phyloP scores from a whole-genome alignment of 805 yeast species.

The Saccharomycopsis olivae region DNA sequence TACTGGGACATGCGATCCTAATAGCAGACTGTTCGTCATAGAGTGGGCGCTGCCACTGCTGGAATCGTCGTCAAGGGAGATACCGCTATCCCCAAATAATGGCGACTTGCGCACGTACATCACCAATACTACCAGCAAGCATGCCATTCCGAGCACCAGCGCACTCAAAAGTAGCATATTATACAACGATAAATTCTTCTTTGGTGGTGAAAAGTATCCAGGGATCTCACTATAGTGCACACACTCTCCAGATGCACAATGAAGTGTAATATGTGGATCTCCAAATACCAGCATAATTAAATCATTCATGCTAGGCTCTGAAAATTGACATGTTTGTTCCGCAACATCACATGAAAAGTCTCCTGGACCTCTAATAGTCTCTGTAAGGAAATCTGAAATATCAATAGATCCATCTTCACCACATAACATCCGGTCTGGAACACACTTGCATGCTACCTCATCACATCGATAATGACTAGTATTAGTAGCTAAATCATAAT shows the following conservation, averaged over 20 bases:
- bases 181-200: conserved; percentile 32
- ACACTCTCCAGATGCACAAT: conserved; percentile 85
- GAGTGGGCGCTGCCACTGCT: conserved; percentile 21
- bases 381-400: conserved; percentile 82
- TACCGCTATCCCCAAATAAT: conserved; percentile 31
- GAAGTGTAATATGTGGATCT: conserved; percentile 77
- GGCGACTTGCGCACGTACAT: conserved; percentile 52
- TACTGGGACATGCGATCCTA: conserved; percentile 51
- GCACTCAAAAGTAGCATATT: conserved; percentile 38
- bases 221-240: conserved; percentile 88
- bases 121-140: conserved; percentile 31
- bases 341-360: conserved; percentile 71
- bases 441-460: conserved; percentile 72
- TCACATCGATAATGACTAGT: conserved; percentile 71
- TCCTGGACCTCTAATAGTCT: conserved; percentile 89
- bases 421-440: conserved; percentile 88
- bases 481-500: conserved; percentile 51
- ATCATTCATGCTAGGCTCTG: conserved; percentile 95
- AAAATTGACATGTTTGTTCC: conserved; percentile 57
- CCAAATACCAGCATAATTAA: conserved; percentile 86
- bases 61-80: conserved; percentile 19
- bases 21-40: conserved; percentile 34
- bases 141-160: conserved; percentile 28
- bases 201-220: conserved; percentile 63
- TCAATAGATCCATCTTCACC: conserved; percentile 93